Conservation (phyloP, 2,329 filamentous ascomycete species). For the Aciculosporium take region DNA sequence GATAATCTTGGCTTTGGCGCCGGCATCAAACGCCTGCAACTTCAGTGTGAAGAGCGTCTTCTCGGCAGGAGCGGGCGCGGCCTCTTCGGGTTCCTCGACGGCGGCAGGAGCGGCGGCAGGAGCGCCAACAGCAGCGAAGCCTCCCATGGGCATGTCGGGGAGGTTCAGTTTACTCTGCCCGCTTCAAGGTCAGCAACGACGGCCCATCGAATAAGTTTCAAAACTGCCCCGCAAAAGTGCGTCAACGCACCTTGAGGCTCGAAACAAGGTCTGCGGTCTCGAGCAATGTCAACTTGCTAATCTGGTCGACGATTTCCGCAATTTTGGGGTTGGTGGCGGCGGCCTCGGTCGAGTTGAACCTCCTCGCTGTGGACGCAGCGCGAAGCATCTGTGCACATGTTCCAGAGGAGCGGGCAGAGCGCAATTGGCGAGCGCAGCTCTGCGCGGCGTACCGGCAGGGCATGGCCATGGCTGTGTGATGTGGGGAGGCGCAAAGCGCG, state of each 20-base stretch:
- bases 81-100: constrained; percentile 71
- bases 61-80: constrained; percentile 79
- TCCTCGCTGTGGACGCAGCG: constrained; percentile 39
- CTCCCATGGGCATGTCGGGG: constrained; percentile 89
- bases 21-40: constrained; percentile 76
- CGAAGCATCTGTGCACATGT: constrained; percentile 33
- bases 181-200: constrained; percentile 2
- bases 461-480: constrained; percentile 40
- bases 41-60: constrained; percentile 96
- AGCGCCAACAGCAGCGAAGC: constrained; percentile 64
- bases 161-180: constrained; percentile 82
- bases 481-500: constrained; percentile 11
- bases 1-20: constrained; percentile 95
- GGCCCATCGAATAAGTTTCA: background rate
- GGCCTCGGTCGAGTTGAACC: constrained; percentile 80
- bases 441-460: constrained; percentile 49
- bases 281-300: constrained; percentile 91
- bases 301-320: constrained; percentile 87
- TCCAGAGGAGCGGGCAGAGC: constrained; percentile 32
- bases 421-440: constrained; percentile 49
- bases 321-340: constrained; percentile 74
- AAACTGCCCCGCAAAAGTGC: background rate
- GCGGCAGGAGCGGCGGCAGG: constrained; percentile 49
- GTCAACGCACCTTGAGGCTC: constrained; percentile 65
- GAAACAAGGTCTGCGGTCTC: constrained; percentile 95